Base-by-base conservation (phyloP, 2,329 filamentous ascomycete species). In the Neoascochyta sp. region DNA sequence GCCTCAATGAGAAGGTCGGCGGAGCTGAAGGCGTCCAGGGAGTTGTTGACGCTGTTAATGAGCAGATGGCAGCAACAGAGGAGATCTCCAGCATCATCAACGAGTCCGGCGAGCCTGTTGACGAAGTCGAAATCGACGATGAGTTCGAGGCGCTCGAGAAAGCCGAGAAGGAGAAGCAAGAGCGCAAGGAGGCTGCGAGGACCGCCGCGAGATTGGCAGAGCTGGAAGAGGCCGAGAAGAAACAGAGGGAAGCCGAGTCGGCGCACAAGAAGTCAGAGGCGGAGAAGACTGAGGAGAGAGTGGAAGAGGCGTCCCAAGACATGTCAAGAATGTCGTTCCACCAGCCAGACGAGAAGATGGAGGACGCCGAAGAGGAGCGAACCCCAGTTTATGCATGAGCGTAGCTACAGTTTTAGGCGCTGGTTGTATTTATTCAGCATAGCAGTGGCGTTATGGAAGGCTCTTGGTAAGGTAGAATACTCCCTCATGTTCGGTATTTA, bases 121-220 rank as follows among this genome's bases (percentile, higher is more conserved):
- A 95, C 58, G 89, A 95, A 54, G 73, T 56, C 12, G 89, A 93
- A 59, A 78, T 96, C 32, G 88, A 95, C 47, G 84, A 90, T 38
- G 90, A 95, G 66, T 73, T 96, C 25, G 83, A 84, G 45, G 80
- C 73, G 3, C 68, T 98, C 66, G 80, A 89, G 63, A 68, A 58
- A 18, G 60, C 45, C 3, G 87, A 94, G 57, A 84, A 83, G 59
- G 77, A 95, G 45, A 85, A 90, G 57, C 79, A 83, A 39, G 71
- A 93, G 67, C 77, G 83, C 54, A 64, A 60, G 12, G 71, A 77
- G 43, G 75, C 78, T 47, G 64, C 54, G 43, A 68, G 68, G 52
- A 74, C 75, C 53, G 71, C 77, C 34, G 67, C 70, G 17, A 63
- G 57, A 51, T 39, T 61, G 13, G 58, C 60, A 9, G 50, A 53